Base-by-base conservation (phyloP, 345 rosid genomes). In the Populus pruinosa region DNA sequence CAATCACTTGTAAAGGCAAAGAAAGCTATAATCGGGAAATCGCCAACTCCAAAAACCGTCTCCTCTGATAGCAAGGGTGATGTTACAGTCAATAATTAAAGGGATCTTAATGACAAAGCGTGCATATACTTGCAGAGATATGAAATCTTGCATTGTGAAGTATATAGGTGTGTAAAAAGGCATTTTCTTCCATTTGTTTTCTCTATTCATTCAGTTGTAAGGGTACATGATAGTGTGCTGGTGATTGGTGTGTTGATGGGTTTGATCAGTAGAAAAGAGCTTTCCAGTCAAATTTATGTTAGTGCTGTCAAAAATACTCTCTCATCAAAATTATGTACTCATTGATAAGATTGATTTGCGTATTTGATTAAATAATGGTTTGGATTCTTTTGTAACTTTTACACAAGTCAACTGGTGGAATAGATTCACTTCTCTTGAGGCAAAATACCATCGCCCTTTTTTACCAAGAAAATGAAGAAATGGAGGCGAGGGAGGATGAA, bases 11-110 rank as follows among this genome's bases (percentile, higher is more conserved):
- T 88, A 36, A 93, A 91, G 89, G 94, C 89, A 49, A 91, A 90
- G 85, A 93, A 93, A 79, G 97, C 97, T 31, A 85, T 93, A 36
- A 82, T 79, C 11, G 95, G 96, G 41, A 93, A 90, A 83, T 91
- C 97, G 70, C 93, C 94, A 63, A 81, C 86, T 87, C 85, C 97
- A 1, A 92, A 91, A 82, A 80, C 90, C 33, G 73, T 80, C 31
- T 44, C 76, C 6, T 67, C 88, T 27, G 91, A 92, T 53, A 70
- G 86, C 10, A 87, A 88, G 80, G 89, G 43, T 17, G 92, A 86
- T 62, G 82, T 81, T 76, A 83, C 83, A 72, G 90, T 76, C 70
- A 87, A n/a, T 59, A 59, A 92, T 79, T 87, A 82, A 88, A 31
- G 41, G 68, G 65, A 38, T 27, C 33, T 25, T 20, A 33, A 25